A percentile compares a stretch with the other conserved stretches of the same genome.
Conservation (phyloP, 2,329 filamentous ascomycete species). For the Ilyonectria sp. region DNA sequence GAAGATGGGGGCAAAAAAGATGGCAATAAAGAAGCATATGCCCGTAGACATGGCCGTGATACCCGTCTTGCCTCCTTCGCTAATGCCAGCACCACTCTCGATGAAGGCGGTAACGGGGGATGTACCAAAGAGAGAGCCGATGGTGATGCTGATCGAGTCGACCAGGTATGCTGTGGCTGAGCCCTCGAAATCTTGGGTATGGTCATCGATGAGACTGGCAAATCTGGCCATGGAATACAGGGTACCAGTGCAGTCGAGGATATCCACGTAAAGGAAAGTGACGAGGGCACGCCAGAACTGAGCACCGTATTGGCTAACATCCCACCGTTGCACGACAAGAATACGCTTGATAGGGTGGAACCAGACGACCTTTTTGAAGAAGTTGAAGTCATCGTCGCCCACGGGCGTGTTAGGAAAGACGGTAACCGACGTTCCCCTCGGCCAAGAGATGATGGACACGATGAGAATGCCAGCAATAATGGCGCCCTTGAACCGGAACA, state of each 20-base stretch:
- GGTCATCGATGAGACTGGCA: slow-evolving; percentile 83
- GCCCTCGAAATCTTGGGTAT: slow-evolving; percentile 89
- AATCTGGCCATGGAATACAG: slow-evolving; percentile 93
- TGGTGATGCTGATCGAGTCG: slow-evolving; percentile 83
- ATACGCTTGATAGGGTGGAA: slow-evolving; percentile 83
- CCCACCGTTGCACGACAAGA: slow-evolving; percentile 82
- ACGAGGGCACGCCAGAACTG: slow-evolving; percentile 89
- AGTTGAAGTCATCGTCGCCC: slow-evolving; percentile 82
- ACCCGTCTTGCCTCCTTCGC: slow-evolving; percentile 87
- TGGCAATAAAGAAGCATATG: slow-evolving; percentile 86
- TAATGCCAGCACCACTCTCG: slow-evolving; percentile 89
- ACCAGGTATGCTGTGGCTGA: slow-evolving; percentile 89
- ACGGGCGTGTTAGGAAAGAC: slow-evolving; percentile 82
- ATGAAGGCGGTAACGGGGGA: slow-evolving; percentile 90
- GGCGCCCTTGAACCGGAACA: slow-evolving; percentile 91
- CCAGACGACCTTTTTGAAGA: slow-evolving; percentile 89
- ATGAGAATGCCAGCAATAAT: slow-evolving; percentile 87
- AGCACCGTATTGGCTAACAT: slow-evolving; percentile 76
- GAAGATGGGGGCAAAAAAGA: slow-evolving; percentile 93
- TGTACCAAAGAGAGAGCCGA: slow-evolving; percentile 83
- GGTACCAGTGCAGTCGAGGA: slow-evolving; percentile 88
- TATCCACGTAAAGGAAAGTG: slow-evolving; percentile 92
- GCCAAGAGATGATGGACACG: slow-evolving; percentile 92
- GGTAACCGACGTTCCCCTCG: slow-evolving; percentile 81
- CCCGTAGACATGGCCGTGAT: slow-evolving; percentile 85